Evolutionary conservation across 2,329 filamentous ascomycete species (phyloP), one percentile per base, ranked within the genome.

Genomic region (Aspergillus pseudonomiae): DNA sequence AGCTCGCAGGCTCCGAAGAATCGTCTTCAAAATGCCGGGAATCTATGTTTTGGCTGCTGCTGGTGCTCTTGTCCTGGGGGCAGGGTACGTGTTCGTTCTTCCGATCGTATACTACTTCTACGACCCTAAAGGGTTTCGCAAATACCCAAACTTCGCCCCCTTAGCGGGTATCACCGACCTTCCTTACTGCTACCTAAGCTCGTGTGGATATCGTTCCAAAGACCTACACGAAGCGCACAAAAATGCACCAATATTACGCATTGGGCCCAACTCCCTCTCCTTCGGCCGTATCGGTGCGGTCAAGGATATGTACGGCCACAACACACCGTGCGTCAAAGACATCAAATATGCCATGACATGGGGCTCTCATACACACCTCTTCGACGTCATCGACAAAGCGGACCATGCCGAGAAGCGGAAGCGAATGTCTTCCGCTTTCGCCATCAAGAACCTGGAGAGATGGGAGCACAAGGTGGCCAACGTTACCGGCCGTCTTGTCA

Each of bases 401-500:
- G 82, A 85, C 10, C 84, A 86, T 67, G 75, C 78, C 1, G 74
- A 78, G 6, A 85, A 85, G 70, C 77, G 83, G 5, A 80, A 81
- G 56, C 74, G 81, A 1, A 68, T 85, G 7, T 79, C 82, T 6
- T 75, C 77, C 4, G 82, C 83, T 0, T 85, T 83, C 62, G 82
- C 83, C 1, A 68, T 82, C 59, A 82, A 83, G 71, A 84, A 84
- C 65, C 79, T 85, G 1, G 82, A 83, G 63, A 74, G 74, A 6
- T 85, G 83, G 83, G 83, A 62, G n/a, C 61, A 59, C 12, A 85
- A 84, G 64, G 82, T 85, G 0, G 79, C 81, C 3, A 80, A 83
- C 61, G 84, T 83, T 66, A 77, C 77, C 0, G 70, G 77, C n/a
- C 75, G 79, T 6, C 70, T 84, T 10, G 71, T 84, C 43, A 73